phyloP scores from a whole-genome alignment of 352 stramenopile genomes.

The Phytophthora europaea region DNA sequence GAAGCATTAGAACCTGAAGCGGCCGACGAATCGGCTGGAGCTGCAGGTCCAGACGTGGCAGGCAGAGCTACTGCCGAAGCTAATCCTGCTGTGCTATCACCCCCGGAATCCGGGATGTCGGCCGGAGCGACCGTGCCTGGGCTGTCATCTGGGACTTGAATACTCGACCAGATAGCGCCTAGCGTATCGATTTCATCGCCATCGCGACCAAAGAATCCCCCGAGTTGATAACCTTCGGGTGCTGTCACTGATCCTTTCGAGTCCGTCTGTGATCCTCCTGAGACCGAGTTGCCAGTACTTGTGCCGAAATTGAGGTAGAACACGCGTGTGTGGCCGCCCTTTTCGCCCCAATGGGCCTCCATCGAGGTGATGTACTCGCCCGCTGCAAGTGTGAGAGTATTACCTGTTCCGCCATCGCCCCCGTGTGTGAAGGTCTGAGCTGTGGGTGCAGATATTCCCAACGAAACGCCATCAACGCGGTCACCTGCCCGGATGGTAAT shows the following conservation, averaged over 20 bases:
- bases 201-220: conserved; percentile 34
- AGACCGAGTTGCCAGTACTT: conserved; percentile 28
- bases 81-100: conserved; percentile 1
- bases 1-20: background rate
- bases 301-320: conserved; percentile 40
- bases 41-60: background rate
- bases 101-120: conserved; percentile 3
- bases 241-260: conserved; percentile 20
- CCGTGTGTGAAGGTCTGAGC: conserved; percentile 32
- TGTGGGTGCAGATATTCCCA: conserved; percentile 24
- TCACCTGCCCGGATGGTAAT: conserved; percentile 27
- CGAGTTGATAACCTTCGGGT: conserved; percentile 25
- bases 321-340: conserved; percentile 27
- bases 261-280: conserved; percentile 25
- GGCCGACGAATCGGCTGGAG: background rate
- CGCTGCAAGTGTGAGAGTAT: conserved; percentile 27
- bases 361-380: conserved; percentile 34
- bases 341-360: conserved; percentile 35
- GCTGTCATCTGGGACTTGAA: conserved; percentile 6
- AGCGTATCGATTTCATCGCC: conserved; percentile 37
- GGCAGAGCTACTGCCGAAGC: background rate
- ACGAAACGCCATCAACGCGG: conserved; percentile 25
- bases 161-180: conserved; percentile 31
- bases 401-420: conserved; percentile 21
- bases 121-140: conserved; percentile 23